Conservation (phyloP, 2,329 filamentous ascomycete species). For the Teratosphaeriaceae sp. region DNA sequence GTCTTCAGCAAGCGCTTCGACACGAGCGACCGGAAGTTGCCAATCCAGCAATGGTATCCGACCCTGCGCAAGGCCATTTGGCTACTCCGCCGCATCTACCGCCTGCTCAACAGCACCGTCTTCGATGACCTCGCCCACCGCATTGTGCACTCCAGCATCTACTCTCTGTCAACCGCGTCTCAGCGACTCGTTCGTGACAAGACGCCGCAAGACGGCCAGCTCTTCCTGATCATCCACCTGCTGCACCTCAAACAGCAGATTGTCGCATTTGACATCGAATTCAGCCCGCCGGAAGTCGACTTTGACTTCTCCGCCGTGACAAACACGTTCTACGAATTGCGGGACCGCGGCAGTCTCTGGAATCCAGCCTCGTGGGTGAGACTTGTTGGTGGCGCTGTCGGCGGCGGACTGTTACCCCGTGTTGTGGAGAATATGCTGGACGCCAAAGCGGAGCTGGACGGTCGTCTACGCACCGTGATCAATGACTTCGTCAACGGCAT, state of each 20-base stretch:
- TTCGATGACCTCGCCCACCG: slow-evolving; percentile 68
- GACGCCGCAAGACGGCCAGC: slow-evolving; percentile 66
- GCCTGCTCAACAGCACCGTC: slow-evolving; percentile 61
- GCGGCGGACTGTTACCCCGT: slow-evolving; percentile 50
- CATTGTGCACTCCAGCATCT: slow-evolving; percentile 85
- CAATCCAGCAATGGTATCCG: slow-evolving; percentile 51
- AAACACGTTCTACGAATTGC: slow-evolving; percentile 61
- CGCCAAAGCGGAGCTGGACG: slow-evolving; percentile 62
- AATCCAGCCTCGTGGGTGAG: slow-evolving; percentile 57
- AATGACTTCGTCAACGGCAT: slow-evolving; percentile 59
- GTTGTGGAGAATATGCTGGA: slow-evolving; percentile 67
- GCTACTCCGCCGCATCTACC: slow-evolving; percentile 62
- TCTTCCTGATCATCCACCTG: slow-evolving; percentile 93
- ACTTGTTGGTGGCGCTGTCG: slow-evolving; percentile 42
- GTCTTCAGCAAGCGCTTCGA: slow-evolving; percentile 25
- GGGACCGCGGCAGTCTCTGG: slow-evolving; percentile 58
- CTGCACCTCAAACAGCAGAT: slow-evolving; percentile 94
- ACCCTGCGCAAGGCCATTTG: slow-evolving; percentile 61
- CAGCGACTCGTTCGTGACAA: slow-evolving; percentile 54
- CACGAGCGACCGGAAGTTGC: slow-evolving; percentile 8
- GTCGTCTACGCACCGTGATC: slow-evolving; percentile 55
- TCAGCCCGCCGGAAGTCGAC: slow-evolving; percentile 57
- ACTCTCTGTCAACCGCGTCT: slow-evolving; percentile 73
- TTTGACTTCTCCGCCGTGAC: slow-evolving; percentile 62
- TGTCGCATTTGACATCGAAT: slow-evolving; percentile 89